Evolutionary conservation across 768 basidiomycete species (phyloP), one percentile per base, ranked within the genome.

Genomic region (Tricholoma hemisulphureum): DNA sequence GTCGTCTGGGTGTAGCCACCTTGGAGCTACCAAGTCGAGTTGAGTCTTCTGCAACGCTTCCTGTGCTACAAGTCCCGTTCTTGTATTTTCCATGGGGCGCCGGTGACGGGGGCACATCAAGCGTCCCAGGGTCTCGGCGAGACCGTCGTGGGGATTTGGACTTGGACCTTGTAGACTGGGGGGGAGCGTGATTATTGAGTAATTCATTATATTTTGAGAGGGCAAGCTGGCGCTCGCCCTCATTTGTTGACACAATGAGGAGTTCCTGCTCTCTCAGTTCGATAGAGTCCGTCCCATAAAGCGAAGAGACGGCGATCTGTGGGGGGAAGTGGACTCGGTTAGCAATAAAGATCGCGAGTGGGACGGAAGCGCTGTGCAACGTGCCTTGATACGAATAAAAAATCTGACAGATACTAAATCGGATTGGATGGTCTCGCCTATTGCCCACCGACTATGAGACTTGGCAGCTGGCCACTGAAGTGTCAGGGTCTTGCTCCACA

Each of bases 351-450:
- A 59, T 56, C 31, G 18, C 50, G 20, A 46, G 55, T 58, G 37
- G 35, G 34, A 53, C 23, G 48, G 46, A 56, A 56, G 65, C 53
- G 56, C 48, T 46, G 53, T 63, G 57, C 58, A 48, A 32, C 63
- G 62, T 56, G 90, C 86, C 81, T 89, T 89, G 62, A 87, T 77
- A 45, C 84, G 82, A 63, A 87, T 74, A 69, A 86, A 85, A 70
- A 90, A 94, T 67, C 80, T 81, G 53, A 91, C 81, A 53, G 82
- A 80, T 13, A 82, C 84, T 62, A 87, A 70, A 51, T 83, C 77
- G 39, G 87, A 87, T 61, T 80, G 76, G 62, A 91, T 81, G 24
- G 88, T 87, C 75, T 92, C 90, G 10, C 91, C 91, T 56, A 89
- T 81, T 8, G 89, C 82, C 88, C 91, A 93, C 18, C 88, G 83